phyloP scores from a whole-genome alignment of 139 green algal genomes.

The Closterium sp. region DNA sequence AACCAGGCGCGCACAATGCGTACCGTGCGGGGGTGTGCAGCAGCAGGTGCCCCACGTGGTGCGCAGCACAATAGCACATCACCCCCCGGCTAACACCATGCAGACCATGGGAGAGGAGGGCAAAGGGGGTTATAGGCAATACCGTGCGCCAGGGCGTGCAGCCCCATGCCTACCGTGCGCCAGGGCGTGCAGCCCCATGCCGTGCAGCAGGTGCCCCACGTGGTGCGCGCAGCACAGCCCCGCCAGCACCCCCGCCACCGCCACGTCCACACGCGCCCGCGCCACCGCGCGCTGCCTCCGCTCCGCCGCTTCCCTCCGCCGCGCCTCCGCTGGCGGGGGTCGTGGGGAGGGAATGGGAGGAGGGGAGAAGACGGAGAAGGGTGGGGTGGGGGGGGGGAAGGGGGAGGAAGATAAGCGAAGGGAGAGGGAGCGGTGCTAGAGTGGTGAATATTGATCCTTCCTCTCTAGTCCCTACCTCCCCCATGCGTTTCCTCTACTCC shows the following conservation, averaged over 20 bases:
- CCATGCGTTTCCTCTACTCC: neutral
- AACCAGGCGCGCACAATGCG: too few relatives aligned
- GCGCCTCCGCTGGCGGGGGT: constrained; percentile 36
- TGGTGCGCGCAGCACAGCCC: constrained; percentile 80
- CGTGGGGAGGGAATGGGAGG: neutral
- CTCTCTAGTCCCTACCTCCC: neutral
- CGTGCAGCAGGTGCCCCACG: constrained; percentile 80
- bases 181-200: constrained; percentile 56
- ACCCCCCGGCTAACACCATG: too few relatives aligned
- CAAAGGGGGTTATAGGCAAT: neutral
- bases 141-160: constrained; percentile 69
- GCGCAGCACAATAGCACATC: too few relatives aligned
- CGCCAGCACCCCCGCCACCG: constrained; percentile 72
- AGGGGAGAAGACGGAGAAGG: neutral
- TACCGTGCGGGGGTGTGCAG: too few relatives aligned
- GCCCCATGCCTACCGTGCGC: constrained; percentile 61
- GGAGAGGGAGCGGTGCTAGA: neutral
- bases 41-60: too few relatives aligned
- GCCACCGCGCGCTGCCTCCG: constrained; percentile 61
- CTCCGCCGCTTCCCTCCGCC: neutral
- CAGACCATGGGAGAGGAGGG: too few relatives aligned
- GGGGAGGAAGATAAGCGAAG: neutral
- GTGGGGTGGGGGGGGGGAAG: neutral
- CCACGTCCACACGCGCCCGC: constrained; percentile 60
- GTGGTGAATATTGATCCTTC: too few relatives aligned